Conservation (phyloP, 2,329 filamentous ascomycete genomes). For the Scortechinia acanthostroma region DNA sequence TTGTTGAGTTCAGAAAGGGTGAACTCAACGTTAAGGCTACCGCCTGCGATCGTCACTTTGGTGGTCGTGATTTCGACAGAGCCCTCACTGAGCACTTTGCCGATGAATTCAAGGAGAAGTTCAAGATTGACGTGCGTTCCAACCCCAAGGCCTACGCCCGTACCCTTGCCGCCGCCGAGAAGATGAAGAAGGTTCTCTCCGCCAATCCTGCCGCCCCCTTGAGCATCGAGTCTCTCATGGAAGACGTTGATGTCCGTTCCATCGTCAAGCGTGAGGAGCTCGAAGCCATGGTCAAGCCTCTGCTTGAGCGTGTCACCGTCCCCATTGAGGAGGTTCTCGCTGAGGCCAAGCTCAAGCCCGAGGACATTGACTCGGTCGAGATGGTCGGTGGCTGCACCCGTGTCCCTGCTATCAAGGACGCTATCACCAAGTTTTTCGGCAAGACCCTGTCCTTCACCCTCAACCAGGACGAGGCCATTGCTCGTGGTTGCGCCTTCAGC, state of each 20-base stretch:
- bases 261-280: constrained; percentile 92
- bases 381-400: constrained; percentile 91
- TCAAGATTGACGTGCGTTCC: constrained; percentile 88
- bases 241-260: constrained; percentile 82
- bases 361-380: constrained; percentile 90
- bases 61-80: constrained; percentile 94
- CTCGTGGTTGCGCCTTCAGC: constrained; percentile 91
- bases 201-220: constrained; percentile 87
- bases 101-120: constrained; percentile 93
- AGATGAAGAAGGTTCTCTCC: constrained; percentile 96
- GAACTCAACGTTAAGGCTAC: constrained; percentile 91
- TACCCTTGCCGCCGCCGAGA: constrained; percentile 83
- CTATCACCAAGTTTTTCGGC: constrained; percentile 83
- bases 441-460: constrained; percentile 91
- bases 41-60: constrained; percentile 89
- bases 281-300: constrained; percentile 79
- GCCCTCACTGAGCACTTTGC: constrained; percentile 90
- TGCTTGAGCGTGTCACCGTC: constrained; percentile 64
- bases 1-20: constrained; percentile 95
- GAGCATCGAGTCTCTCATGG: constrained; percentile 98
- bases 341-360: constrained; percentile 83
- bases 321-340: constrained; percentile 86
- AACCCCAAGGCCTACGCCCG: constrained; percentile 86
- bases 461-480: constrained; percentile 96
- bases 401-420: constrained; percentile 85